phyloP scores from a whole-genome alignment of 345 rosid species.

The Eutrema yunnanense region DNA sequence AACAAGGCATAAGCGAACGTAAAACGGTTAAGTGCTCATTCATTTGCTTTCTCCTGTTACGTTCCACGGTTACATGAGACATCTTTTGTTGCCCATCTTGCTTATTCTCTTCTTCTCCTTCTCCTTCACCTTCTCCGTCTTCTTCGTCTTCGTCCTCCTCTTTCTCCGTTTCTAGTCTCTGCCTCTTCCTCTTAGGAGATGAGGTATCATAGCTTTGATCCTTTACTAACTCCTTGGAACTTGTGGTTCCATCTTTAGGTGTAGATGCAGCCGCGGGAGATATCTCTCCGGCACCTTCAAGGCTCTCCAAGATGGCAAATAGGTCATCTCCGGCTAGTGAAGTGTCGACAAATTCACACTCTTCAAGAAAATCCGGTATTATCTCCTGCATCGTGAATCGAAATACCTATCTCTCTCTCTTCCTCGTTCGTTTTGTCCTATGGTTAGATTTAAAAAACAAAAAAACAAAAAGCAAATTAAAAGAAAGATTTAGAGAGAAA shows the following conservation, averaged over 20 bases:
- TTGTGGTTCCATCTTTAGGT: conserved; percentile 30
- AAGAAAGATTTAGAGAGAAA: conserved; percentile 8
- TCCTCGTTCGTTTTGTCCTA: conserved; percentile 8
- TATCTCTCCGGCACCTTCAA: conserved; percentile 54
- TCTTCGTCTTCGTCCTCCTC: conserved; percentile 30
- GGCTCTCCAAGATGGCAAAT: conserved; percentile 68
- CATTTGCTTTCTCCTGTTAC: conserved; percentile 98
- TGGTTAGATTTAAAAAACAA: neutral
- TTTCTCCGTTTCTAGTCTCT: conserved; percentile 29
- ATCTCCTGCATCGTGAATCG: conserved; percentile 39
- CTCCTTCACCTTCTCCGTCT: conserved; percentile 3
- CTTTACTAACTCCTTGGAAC: conserved; percentile 15
- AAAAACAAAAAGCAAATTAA: neutral
- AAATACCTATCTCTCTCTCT: neutral
- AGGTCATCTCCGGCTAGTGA: conserved; percentile 61
- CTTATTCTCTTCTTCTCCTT: conserved; percentile 31
- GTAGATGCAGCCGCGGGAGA: conserved; percentile 34
- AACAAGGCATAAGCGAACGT: conserved; percentile 93
- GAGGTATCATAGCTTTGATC: conserved; percentile 13
- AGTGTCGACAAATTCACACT: conserved; percentile 44
- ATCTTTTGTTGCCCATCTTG: conserved; percentile 60
- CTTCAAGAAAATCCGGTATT: conserved; percentile 45
- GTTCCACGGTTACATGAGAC: conserved; percentile 91
- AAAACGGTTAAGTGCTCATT: conserved; percentile 78
- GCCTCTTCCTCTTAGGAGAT: conserved; percentile 37